A percentile compares a stretch with the other conserved stretches of the same genome.
Conservation (phyloP, 225 moss, liverwort and hornwort genomes). For the Ulota crispa region DNA sequence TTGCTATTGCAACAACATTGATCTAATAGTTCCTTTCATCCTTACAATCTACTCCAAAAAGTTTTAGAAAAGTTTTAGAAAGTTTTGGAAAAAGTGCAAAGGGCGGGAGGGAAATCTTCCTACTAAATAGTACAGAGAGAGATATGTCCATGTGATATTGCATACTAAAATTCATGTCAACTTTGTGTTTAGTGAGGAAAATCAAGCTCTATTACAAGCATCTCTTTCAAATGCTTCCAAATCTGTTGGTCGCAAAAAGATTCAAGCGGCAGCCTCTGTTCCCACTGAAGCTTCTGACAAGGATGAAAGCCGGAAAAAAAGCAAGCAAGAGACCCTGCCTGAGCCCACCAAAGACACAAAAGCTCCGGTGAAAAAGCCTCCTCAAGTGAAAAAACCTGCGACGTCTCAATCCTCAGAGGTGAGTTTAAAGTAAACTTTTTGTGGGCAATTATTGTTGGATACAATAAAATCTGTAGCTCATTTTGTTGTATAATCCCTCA, state of each 20-base stretch:
- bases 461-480: too few species aligned
- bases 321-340: background rate
- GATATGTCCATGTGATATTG: too few species aligned
- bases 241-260: background rate
- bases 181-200: background rate
- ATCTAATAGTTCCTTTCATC: rapidly evolving
- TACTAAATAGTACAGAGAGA: too few species aligned
- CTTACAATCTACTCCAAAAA: too few species aligned
- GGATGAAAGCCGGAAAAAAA: rapidly evolving
- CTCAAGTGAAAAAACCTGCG: rapidly evolving
- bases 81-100: too few species aligned
- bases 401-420: background rate
- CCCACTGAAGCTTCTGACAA: rapidly evolving
- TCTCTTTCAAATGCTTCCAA: background rate
- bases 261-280: rapidly evolving
- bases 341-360: rapidly evolving
- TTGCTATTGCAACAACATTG: too few species aligned
- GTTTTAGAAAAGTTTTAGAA: too few species aligned
- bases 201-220: background rate
- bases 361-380: rapidly evolving
- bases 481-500: too few species aligned
- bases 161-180: background rate
- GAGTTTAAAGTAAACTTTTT: background rate
- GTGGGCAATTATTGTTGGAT: too few species aligned
- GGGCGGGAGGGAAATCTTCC: too few species aligned